Percentiles rank a stretch among this genome's conserved stretches.
phyloP scores from a whole-genome alignment of 768 basidiomycete species.

The Crepidotus variabilis region DNA sequence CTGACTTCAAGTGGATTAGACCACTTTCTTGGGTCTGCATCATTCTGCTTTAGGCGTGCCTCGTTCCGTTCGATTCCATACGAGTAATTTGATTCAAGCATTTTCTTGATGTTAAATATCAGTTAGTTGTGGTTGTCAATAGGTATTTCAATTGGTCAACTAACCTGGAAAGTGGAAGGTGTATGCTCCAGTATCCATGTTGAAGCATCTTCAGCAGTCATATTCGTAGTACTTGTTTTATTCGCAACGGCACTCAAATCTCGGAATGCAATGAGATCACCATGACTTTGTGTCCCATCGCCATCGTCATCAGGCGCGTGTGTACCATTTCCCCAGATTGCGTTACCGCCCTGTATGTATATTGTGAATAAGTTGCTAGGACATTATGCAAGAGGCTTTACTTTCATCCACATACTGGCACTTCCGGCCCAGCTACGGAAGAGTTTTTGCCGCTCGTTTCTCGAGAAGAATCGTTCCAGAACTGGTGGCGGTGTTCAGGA shows the following conservation, averaged over 20 bases:
- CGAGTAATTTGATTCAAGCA: conserved; percentile 83
- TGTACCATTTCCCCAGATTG: conserved; percentile 75
- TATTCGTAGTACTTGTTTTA: conserved; percentile 42
- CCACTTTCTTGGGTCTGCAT: conserved; percentile 82
- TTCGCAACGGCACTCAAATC: conserved; percentile 19
- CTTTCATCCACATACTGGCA: conserved; percentile 93
- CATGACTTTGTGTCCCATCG: conserved; percentile 60
- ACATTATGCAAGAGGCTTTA: conserved; percentile 17
- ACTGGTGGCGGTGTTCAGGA: conserved; percentile 37
- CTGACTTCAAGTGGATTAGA: conserved; percentile 83
- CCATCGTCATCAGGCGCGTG: conserved; percentile 78
- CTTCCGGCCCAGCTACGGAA: conserved; percentile 96
- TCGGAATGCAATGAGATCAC: conserved; percentile 77
- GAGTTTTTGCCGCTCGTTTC: conserved; percentile 81
- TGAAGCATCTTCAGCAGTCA: conserved; percentile 75
- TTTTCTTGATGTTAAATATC: conserved; percentile 44
- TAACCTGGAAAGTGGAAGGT: conserved; percentile 74
- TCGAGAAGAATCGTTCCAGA: conserved; percentile 85
- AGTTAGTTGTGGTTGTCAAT: neutral
- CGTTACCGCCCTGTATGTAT: conserved; percentile 65
- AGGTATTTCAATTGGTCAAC: conserved; percentile 6
- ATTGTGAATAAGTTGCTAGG: neutral
- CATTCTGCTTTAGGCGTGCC: conserved; percentile 56
- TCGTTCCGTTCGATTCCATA: conserved; percentile 84
- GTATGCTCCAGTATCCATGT: conserved; percentile 83